Percentiles rank a stretch among this genome's conserved stretches.
Evolutionary conservation across 352 stramenopile species (phyloP).

Genomic region (Globisporangium alternatum): DNA sequence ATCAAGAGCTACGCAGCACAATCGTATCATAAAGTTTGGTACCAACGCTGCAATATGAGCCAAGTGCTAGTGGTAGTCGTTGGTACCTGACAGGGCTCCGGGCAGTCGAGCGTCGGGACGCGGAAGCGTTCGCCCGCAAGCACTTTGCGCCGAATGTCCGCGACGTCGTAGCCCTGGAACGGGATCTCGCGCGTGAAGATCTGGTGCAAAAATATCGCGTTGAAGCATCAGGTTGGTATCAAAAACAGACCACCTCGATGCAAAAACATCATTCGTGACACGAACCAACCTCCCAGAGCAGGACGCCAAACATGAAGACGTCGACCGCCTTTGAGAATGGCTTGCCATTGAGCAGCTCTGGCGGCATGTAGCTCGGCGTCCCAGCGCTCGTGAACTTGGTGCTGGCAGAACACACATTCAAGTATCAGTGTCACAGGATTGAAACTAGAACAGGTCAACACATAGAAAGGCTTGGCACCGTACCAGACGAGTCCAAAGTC

Average conservation of each 20-base stretch:
- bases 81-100: conserved; percentile 44
- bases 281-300: conserved; percentile 88
- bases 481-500: conserved; percentile 89
- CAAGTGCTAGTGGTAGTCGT: neutral
- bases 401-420: conserved; percentile 20
- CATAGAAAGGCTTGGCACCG: neutral
- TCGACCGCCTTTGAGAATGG: conserved; percentile 90
- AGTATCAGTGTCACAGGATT: neutral
- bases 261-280: neutral
- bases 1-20: conserved; percentile 43
- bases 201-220: conserved; percentile 19
- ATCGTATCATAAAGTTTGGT: neutral
- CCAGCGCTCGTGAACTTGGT: conserved; percentile 79
- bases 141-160: conserved; percentile 72
- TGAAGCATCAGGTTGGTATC: neutral
- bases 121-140: conserved; percentile 67
- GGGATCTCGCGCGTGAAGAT: conserved; percentile 81
- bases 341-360: conserved; percentile 77
- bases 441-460: neutral
- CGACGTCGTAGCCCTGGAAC: conserved; percentile 69
- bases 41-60: neutral
- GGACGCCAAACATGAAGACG: conserved; percentile 91
- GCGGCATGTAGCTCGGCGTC: conserved; percentile 89
- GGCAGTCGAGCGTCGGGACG: conserved; percentile 73
- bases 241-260: neutral